Base-by-base conservation (phyloP, 2,329 filamentous ascomycete genomes). In the Ploettnerulaceae sp. region DNA sequence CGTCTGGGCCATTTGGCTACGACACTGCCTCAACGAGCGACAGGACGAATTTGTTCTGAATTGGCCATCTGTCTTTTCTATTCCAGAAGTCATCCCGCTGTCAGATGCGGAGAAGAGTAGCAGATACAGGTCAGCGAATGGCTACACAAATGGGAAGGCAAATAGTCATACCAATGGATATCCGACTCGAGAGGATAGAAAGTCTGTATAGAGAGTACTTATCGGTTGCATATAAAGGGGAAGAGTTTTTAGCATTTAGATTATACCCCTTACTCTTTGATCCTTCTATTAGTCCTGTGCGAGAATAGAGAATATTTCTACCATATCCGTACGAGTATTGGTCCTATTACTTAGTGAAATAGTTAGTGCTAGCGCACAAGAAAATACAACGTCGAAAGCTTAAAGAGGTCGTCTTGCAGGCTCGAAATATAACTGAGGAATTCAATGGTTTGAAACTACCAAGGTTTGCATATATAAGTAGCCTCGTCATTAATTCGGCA, bases 1-100 rank as follows among this genome's bases (percentile, higher is more conserved):
- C 55, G 70, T 77, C 11, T 88, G 84, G 82, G 83, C 81, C 11
- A 78, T 85, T 31, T 86, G 82, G 77, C 69, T 88, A 9, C 73
- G 83, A 38, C 81, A 85, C 59, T 84, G 82, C 57, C 64, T 86
- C 45, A 85, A 86, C 58, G 73, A 76, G 1, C 72, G 71, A 48
- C 81, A 83, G 57, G 79, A 84, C 26, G 77, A 86, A 59, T 86
- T 77, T 58, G 69, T 76, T 47, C 62, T 86, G 47, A 60, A 70
- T 34, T 88, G 84, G 84, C 78, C 81, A 8, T 73, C 70, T 40
- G 55, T 73, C 57, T 75, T 69, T 15, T 74, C 61, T 8, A 49
- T 69, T 17, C 66, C 67, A 1, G 65, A 65, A 37, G 64, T 69
- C 17, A 47, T 63, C 17, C 54, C 53, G 12, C 24, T 47, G 3